These are phyloP conservation scores for Rhynchospora breviuscula DNA, from an alignment of 176 grass and related monocot species.

Conservation along the genomic window DNA sequence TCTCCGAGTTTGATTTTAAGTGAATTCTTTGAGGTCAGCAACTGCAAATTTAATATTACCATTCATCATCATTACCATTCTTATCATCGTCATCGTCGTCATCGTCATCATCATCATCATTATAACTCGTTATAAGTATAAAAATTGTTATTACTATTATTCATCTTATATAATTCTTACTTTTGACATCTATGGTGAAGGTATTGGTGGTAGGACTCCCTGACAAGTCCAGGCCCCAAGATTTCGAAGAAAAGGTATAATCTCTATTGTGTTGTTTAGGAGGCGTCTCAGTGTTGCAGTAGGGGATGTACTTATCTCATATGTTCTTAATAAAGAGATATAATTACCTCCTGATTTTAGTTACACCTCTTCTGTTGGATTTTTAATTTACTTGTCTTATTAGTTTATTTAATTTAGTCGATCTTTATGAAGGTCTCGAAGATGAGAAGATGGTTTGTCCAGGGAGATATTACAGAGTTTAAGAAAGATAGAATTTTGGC, in stretches of 20 bases:
- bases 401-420: neutral
- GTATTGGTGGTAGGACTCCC: conserved; percentile 25
- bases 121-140: neutral
- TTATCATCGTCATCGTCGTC: neutral
- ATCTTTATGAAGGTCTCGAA: conserved; percentile 22
- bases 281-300: neutral
- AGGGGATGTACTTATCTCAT: neutral
- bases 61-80: neutral
- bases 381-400: conserved; percentile 2
- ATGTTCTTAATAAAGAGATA: neutral
- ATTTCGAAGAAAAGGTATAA: conserved; percentile 32
- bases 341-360: neutral
- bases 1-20: neutral
- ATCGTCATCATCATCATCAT: neutral
- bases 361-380: neutral
- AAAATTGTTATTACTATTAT: neutral
- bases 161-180: neutral
- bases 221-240: conserved; percentile 23
- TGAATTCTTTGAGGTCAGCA: conserved; percentile 23
- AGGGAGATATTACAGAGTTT: conserved; percentile 11
- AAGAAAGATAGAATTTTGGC: conserved; percentile 23
- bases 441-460: conserved; percentile 15
- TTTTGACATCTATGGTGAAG: conserved; percentile 18
- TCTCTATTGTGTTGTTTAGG: neutral
- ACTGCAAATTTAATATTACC: neutral